Base-by-base conservation (phyloP, 2,329 filamentous ascomycete species). In the Orbilia javanica region DNA sequence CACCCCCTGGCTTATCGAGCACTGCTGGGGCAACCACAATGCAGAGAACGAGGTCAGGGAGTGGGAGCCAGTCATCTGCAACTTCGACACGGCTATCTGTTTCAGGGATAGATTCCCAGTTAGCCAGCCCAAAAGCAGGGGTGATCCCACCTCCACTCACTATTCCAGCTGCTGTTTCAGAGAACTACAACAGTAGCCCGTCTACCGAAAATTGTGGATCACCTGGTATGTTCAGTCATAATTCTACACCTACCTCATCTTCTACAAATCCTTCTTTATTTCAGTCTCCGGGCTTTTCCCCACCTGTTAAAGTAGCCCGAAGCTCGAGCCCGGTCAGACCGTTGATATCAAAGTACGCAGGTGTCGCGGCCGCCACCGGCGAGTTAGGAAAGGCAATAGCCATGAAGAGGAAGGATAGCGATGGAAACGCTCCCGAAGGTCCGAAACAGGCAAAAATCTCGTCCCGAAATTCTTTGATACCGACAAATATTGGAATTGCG, bases 131-230 rank as follows among this genome's bases (percentile, higher is more conserved):
- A 42, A 77, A 44, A 34, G 31, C 66, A 42, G 73, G 73, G 46
- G 36, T 46, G 25, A 77, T 77, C 64, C 73, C 73, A 52, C 73
- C 73, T 46, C 73, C 73, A 48, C 73, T 77, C 44, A 77, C 73
- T 62, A 77, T 77, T 62, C 73, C 73, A 71, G 73, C 66, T 52
- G 66, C 73, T 71, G 66, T 63, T 50, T 60, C 73, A 77, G 73
- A 77, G 66, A 71, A 67, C 73, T 77, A 71, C 73, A 71, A 71
- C 67, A 77, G 73, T 67, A 77, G 73, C 52, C 73, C 73, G 34
- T 77, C 73, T 77, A 77, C 73, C 55, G 73, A 68, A 77, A 77
- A 77, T 39, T 71, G 73, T 77, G 73, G 73, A 77, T 77, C 73
- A 52, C 73, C 73, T 77, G 73, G 73, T 77, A 77, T 77, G 73